phyloP scores from a whole-genome alignment of 1,284 basidiomycete genomes.

The Ustilago hordei region DNA sequence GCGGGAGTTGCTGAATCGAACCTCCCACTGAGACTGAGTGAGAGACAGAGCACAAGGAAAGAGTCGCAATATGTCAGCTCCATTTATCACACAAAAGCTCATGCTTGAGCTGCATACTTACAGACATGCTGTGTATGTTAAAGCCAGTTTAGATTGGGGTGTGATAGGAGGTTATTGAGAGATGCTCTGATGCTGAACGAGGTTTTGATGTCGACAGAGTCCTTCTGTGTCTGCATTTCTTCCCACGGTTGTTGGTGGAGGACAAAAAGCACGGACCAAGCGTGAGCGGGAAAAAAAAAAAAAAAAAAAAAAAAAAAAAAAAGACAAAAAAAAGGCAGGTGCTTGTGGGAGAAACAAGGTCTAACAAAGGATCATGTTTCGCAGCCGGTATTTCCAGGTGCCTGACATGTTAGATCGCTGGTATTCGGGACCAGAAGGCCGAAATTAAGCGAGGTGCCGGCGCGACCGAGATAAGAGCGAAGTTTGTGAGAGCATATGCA shows the following conservation, averaged over 20 bases:
- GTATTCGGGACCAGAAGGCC: too few species aligned
- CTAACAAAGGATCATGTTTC: not conserved
- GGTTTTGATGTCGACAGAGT: constrained; percentile 11
- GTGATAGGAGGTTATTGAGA: not conserved
- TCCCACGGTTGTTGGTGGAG: constrained; percentile 8
- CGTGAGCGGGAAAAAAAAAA: not conserved
- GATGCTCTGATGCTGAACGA: not conserved
- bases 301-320: not conserved
- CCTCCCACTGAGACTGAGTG: constrained; percentile 59
- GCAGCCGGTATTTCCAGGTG: not conserved
- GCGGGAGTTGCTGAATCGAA: constrained; percentile 79
- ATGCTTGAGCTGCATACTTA: constrained; percentile 1
- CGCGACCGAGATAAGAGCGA: too few species aligned
- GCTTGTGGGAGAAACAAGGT: not conserved
- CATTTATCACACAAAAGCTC: not conserved
- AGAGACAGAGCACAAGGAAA: not conserved
- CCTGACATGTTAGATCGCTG: too few species aligned
- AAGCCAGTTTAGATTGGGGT: not conserved
- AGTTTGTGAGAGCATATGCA: too few species aligned
- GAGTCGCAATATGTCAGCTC: not conserved
- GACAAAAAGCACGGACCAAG: constrained; percentile 18
- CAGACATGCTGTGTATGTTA: constrained; percentile 7
- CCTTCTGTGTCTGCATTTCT: not conserved
- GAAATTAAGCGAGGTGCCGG: too few species aligned
- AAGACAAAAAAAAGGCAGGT: too few species aligned